Evolutionary conservation across 208 protist species (phyloP), one percentile per base, ranked within the genome.

Genomic region (Leishmania major): DNA sequence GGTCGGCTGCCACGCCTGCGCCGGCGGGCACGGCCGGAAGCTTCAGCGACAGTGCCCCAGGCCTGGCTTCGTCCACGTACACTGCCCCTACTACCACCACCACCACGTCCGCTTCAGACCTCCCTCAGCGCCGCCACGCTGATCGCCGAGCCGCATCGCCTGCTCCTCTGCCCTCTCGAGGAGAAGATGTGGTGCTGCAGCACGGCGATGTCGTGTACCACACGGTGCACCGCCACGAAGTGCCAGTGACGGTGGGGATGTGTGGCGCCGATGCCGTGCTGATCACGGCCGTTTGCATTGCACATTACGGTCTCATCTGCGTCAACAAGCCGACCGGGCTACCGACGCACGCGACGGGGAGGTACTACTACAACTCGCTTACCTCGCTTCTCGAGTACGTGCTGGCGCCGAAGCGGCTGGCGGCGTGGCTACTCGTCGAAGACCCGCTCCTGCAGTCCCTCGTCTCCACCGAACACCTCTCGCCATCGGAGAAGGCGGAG

Each of bases 331-430:
- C 96, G 1, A 83, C 92, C 3, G 94, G 93, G n/a, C 35, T 97
- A 5, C 93, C 92, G 22, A 96, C 94, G 22, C 97, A 99, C 84
- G 91, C 95, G 7, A 97, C 90, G 22, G 96, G 96, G 1, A 80
- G 97, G 74, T 99, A 98, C 85, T 88, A 96, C 62, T 93, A 97
- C 84, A 99, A 99, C 87, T 94, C 97, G 15, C 79, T 98, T 28
- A 85, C 96, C 5, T 78, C 80, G 17, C 94, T 99, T 74, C 67
- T 99, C 43, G 96, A 96, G 89, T 97, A 97, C 79, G 92, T 96
- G 15, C 86, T 97, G 45, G 88, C 94, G 11, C 94, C 92, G 47
- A 89, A 88, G 76, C 90, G 94, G n/a, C 75, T 97, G 22, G 73
- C 59, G n/a, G 85, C 84, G 45, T 97, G 94, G 93, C 83, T 97